Evolutionary conservation across 2,329 filamentous ascomycete genomes (phyloP).

Genomic region (Penicillium crustosum): DNA sequence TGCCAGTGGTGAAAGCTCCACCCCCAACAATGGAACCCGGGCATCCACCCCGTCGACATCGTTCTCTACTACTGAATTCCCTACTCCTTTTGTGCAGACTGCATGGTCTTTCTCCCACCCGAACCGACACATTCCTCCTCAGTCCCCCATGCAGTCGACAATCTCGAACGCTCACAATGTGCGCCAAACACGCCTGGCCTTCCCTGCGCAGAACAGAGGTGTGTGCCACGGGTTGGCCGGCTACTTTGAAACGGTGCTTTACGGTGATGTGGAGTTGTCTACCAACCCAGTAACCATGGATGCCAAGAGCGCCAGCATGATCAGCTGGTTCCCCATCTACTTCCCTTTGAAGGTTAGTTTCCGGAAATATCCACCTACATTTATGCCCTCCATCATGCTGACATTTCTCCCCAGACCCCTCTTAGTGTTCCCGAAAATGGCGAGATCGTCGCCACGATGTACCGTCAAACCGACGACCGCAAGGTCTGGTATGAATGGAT

Average conservation of each 20-base stretch:
- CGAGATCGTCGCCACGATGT: constrained; percentile 89
- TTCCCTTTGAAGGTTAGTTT: constrained; percentile 83
- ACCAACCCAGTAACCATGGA: constrained; percentile 92
- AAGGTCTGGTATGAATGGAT: constrained; percentile 99
- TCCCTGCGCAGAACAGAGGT: constrained; percentile 74
- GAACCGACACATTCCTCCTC: constrained; percentile 40
- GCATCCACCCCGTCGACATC: constrained; percentile 32
- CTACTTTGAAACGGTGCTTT: constrained; percentile 96
- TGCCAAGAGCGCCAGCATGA: constrained; percentile 93
- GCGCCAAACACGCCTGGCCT: constrained; percentile 73
- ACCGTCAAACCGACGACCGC: constrained; percentile 89
- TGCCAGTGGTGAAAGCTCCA: constrained; percentile 18
- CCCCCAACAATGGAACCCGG: constrained; percentile 23
- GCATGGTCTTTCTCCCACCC: constrained; percentile 49
- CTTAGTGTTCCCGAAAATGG: constrained; percentile 80
- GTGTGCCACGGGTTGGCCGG: constrained; percentile 88
- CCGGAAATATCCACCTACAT: background rate
- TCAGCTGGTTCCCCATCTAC: constrained; percentile 98
- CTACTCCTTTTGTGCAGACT: constrained; percentile 42
- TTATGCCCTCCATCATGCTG: background rate
- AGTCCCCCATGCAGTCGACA: constrained; percentile 32
- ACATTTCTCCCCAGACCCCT: constrained; percentile 62
- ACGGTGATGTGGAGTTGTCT: constrained; percentile 80
- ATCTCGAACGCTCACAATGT: constrained; percentile 90
- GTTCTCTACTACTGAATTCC: constrained; percentile 32